Evolutionary conservation across 2,329 filamentous ascomycete genomes (phyloP).

Genomic region (Penicillium sp.): DNA sequence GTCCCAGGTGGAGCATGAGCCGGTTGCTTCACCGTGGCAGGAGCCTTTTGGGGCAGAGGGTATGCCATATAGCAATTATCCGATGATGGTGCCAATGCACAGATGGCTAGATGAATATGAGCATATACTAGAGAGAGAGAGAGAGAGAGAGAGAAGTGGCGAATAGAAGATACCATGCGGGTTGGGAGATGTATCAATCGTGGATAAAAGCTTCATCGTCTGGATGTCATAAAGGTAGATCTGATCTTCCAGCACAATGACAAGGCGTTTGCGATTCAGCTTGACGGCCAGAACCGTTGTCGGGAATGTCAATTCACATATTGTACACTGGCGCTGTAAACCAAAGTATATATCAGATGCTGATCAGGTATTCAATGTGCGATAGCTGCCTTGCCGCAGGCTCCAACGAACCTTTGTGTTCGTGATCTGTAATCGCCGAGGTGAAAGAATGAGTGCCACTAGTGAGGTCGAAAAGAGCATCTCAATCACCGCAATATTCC

Average conservation of each 20-base stretch:
- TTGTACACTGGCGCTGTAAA: conserved; percentile 69
- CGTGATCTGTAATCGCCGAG: conserved; percentile 88
- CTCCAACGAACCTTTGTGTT: conserved; percentile 78
- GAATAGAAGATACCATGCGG: conserved; percentile 59
- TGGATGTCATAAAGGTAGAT: conserved; percentile 99
- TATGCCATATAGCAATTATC: conserved; percentile 96
- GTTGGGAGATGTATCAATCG: conserved; percentile 91
- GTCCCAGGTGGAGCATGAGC: conserved; percentile 77
- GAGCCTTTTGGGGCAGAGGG: conserved; percentile 70
- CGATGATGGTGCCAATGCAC: conserved; percentile 87
- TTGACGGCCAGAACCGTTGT: conserved; percentile 94
- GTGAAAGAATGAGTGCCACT: conserved; percentile 88
- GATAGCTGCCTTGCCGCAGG: conserved; percentile 5
- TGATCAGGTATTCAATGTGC: background rate
- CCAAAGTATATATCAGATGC: conserved; percentile 2
- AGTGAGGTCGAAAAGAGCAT: conserved; percentile 99
- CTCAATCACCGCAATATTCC: conserved; percentile 93
- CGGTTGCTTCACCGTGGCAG: conserved; percentile 58
- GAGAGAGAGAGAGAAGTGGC: no score
- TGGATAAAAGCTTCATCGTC: conserved; percentile 93
- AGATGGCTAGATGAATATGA: conserved; percentile 63
- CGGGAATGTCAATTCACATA: conserved; percentile 97
- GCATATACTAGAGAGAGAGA: background rate
- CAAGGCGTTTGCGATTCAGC: conserved; percentile 88
- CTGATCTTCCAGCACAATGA: conserved; percentile 90